Percentiles rank a stretch among this genome's conserved stretches.
phyloP scores from a whole-genome alignment of 1,139 yeast genomes.

The Pichia sp. region DNA sequence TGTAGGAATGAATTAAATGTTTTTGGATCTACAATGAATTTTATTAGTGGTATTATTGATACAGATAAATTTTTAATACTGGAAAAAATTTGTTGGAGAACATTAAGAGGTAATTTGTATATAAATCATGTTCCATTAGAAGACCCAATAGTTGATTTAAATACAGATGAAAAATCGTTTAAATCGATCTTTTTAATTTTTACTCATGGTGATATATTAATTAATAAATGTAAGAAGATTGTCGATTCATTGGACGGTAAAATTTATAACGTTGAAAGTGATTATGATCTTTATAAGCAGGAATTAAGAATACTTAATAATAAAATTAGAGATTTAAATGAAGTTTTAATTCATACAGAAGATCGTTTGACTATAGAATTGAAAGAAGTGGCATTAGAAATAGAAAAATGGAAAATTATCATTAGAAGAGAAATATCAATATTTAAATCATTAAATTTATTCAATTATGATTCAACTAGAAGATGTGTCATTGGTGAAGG shows the following conservation, averaged over 20 bases:
- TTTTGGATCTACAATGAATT: slow-evolving; percentile 35
- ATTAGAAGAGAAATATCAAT: slow-evolving; percentile 69
- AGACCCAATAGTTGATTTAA: slow-evolving; percentile 49
- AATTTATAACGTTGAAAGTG: slow-evolving; percentile 62
- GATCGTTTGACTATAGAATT: slow-evolving; percentile 70
- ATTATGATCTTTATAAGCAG: slow-evolving; percentile 46
- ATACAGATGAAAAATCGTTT: slow-evolving; percentile 41
- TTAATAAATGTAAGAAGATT: slow-evolving; percentile 62
- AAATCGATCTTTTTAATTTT: slow-evolving; percentile 64
- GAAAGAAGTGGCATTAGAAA: slow-evolving; percentile 65
- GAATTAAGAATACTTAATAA: slow-evolving; percentile 58
- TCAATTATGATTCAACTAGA: slow-evolving; percentile 79
- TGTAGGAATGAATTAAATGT: slow-evolving; percentile 25
- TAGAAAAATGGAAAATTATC: slow-evolving; percentile 61
- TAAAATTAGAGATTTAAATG: slow-evolving; percentile 39
- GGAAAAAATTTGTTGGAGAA: slow-evolving; percentile 90
- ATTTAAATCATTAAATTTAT: slow-evolving; percentile 68
- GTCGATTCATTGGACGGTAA: slow-evolving; percentile 82
- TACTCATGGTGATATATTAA: slow-evolving; percentile 77
- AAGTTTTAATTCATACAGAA: slow-evolving; percentile 65
- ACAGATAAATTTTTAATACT: slow-evolving; percentile 63
- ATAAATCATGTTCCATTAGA: slow-evolving; percentile 64
- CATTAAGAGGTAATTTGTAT: slow-evolving; percentile 65
- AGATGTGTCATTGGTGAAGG: slow-evolving; percentile 95
- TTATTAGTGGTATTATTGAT: slow-evolving; percentile 79